A percentile compares a stretch with the other conserved stretches of the same genome.
These are phyloP conservation scores for Nothopassalora personata DNA, from an alignment of 2,329 filamentous ascomycete species.

Conservation along the genomic window DNA sequence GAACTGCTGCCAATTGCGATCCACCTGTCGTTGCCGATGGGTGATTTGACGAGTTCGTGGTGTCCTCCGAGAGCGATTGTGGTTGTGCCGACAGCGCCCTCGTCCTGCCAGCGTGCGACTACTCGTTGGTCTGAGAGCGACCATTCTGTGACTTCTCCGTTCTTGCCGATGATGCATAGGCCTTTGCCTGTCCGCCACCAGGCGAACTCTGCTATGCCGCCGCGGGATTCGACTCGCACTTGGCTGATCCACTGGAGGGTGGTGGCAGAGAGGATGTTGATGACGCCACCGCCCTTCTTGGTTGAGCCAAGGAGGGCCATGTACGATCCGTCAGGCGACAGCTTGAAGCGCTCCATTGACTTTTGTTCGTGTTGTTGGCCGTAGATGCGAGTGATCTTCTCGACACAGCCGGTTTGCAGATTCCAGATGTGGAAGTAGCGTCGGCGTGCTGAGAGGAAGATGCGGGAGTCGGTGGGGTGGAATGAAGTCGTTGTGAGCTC, in stretches of 20 bases:
- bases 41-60: slow-evolving; percentile 47
- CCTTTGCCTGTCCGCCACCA: slow-evolving; percentile 88
- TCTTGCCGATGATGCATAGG: slow-evolving; percentile 75
- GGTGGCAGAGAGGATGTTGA: slow-evolving; percentile 75
- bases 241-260: slow-evolving; percentile 86
- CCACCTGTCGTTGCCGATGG: slow-evolving; percentile 77
- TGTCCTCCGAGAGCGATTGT: slow-evolving; percentile 72
- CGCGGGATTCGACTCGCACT: slow-evolving; percentile 72
- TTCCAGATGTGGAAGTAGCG: slow-evolving; percentile 96
- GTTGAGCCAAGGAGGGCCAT: slow-evolving; percentile 77
- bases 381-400: slow-evolving; percentile 72
- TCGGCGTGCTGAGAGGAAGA: slow-evolving; percentile 83
- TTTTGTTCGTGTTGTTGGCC: slow-evolving; percentile 76
- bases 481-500: slow-evolving; percentile 83
- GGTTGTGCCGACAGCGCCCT: slow-evolving; percentile 81
- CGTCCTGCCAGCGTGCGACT: slow-evolving; percentile 79
- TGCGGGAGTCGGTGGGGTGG: slow-evolving; percentile 62
- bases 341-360: slow-evolving; percentile 83
- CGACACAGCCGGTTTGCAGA: slow-evolving; percentile 70
- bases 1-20: slow-evolving; percentile 79
- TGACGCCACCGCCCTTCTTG: slow-evolving; percentile 77
- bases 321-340: slow-evolving; percentile 80
- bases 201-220: slow-evolving; percentile 81
- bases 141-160: slow-evolving; percentile 88
- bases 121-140: slow-evolving; percentile 63